These are phyloP conservation scores for Pseudogymnoascus pannorum DNA, from an alignment of 2,329 filamentous ascomycete genomes.

Conservation along the genomic window DNA sequence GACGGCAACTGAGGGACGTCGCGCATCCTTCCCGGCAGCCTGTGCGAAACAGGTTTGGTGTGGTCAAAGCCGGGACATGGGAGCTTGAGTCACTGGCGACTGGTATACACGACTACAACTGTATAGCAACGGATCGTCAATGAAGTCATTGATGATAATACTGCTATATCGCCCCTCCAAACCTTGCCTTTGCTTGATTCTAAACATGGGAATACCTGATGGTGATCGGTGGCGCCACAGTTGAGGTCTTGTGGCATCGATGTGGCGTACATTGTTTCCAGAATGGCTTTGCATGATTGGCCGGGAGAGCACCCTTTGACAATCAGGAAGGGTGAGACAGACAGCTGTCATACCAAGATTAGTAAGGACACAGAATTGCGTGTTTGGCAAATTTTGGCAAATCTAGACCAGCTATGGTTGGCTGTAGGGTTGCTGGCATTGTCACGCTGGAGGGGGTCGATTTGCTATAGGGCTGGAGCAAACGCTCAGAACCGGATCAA, in stretches of 20 bases:
- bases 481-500: neutral
- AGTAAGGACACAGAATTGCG: neutral
- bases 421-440: neutral
- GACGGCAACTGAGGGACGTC: neutral
- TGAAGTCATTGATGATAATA: conserved; percentile 1
- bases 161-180: neutral
- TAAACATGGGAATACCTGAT: neutral
- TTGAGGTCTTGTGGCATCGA: neutral
- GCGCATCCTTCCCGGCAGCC: neutral
- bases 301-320: neutral
- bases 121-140: neutral
- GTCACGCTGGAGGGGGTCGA: neutral
- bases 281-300: neutral
- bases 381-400: neutral
- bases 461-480: neutral
- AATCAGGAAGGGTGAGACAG: neutral
- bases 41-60: neutral
- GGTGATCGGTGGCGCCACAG: neutral
- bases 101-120: neutral
- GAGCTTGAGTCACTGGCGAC: neutral
- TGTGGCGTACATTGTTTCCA: neutral
- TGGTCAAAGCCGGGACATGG: neutral
- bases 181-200: neutral
- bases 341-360: neutral
- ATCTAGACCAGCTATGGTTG: neutral